A percentile compares a stretch with the other conserved stretches of the same genome.
Evolutionary conservation across 2,329 filamentous ascomycete genomes (phyloP).

Genomic region (Alternaria arborescens): DNA sequence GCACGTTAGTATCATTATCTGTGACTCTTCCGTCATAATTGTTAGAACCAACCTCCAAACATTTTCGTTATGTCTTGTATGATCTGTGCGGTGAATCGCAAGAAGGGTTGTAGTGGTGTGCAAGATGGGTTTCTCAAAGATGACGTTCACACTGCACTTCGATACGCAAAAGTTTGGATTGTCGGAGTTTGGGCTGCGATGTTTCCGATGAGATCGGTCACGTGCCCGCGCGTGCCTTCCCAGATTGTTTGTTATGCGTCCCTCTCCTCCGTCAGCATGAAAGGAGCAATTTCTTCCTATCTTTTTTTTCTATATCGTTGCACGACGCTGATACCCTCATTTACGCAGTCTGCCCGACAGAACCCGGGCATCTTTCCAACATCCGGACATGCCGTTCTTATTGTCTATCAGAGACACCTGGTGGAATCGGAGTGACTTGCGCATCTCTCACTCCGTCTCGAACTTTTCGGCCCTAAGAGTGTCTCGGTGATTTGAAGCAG

Average conservation of each 20-base stretch:
- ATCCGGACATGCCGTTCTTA: not conserved
- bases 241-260: not conserved
- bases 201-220: slow-evolving; percentile 7
- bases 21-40: not conserved
- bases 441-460: not conserved
- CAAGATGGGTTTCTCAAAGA: slow-evolving; percentile 6
- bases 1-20: slow-evolving; percentile 14
- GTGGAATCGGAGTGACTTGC: not conserved
- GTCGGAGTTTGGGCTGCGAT: slow-evolving; percentile 13
- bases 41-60: slow-evolving; percentile 63
- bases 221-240: slow-evolving; percentile 4
- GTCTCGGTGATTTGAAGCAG: not conserved
- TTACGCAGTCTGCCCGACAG: not conserved
- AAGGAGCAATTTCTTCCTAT: not conserved
- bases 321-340: not conserved
- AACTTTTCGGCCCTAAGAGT: not conserved
- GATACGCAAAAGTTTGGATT: slow-evolving; percentile 18
- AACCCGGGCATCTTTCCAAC: not conserved
- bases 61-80: slow-evolving; percentile 35
- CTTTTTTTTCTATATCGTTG: not conserved
- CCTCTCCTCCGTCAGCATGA: not conserved
- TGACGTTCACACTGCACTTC: slow-evolving; percentile 10
- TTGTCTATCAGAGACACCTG: not conserved
- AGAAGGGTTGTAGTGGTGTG: slow-evolving; percentile 10
- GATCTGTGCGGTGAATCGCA: not conserved